These are phyloP conservation scores for Apostasia shenzhenica DNA, from an alignment of 106 monocot species.

Conservation along the genomic window DNA sequence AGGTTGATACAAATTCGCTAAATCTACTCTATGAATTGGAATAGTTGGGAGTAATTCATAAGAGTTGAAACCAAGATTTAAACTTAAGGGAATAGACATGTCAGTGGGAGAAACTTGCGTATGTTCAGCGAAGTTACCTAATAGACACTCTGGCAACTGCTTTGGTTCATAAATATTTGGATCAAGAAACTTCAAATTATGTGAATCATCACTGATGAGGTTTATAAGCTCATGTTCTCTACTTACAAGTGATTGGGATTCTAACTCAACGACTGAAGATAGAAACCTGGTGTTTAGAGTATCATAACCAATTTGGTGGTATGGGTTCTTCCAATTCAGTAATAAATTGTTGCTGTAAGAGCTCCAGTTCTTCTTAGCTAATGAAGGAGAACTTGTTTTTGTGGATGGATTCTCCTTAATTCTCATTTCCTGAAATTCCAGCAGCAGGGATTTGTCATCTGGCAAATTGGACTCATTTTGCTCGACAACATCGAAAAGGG, in stretches of 20 bases:
- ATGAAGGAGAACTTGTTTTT: constrained; percentile 3
- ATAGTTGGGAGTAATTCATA: constrained; percentile 11
- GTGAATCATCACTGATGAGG: neutral
- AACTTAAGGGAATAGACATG: constrained; percentile 9
- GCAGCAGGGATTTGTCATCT: constrained; percentile 7
- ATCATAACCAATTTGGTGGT: constrained; percentile 2
- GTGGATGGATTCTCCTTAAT: constrained; percentile 9
- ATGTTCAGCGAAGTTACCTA: neutral
- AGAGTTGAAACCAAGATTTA: constrained; percentile 1
- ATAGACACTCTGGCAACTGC: constrained; percentile 3
- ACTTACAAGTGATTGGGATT: neutral
- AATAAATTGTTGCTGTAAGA: constrained; percentile 5
- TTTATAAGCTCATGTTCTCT: neutral
- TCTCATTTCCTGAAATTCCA: constrained; percentile 14
- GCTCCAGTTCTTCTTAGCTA: neutral
- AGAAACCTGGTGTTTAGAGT: neutral
- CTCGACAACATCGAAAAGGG: neutral
- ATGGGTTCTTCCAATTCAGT: neutral
- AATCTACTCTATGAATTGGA: constrained; percentile 2
- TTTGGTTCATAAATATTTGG: constrained; percentile 5
- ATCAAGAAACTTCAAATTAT: neutral
- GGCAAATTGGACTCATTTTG: neutral
- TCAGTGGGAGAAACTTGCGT: neutral
- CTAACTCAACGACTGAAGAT: neutral
- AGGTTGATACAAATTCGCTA: constrained; percentile 4